phyloP scores from a whole-genome alignment of 2,329 filamentous ascomycete species.

The Pseudogymnoascus sp. region DNA sequence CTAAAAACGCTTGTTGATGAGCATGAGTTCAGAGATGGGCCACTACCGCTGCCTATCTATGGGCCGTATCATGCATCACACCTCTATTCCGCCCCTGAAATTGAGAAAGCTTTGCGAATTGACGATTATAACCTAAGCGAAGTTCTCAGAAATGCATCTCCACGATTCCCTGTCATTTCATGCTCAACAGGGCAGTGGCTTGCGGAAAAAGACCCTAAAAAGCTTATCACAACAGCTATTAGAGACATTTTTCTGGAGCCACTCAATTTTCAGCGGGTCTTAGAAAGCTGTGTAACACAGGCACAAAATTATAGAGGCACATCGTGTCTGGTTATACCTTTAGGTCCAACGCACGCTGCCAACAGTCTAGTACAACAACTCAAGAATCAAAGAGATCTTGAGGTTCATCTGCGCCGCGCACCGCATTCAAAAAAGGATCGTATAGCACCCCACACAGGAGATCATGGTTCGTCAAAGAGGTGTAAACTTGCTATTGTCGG shows the following conservation, averaged over 20 bases:
- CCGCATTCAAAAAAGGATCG: constrained; percentile 20
- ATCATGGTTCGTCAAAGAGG: constrained; percentile 41
- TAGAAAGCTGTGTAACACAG: constrained; percentile 40
- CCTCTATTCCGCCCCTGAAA: constrained; percentile 39
- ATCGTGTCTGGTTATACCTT: constrained; percentile 41
- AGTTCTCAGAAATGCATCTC: constrained; percentile 36
- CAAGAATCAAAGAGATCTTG: constrained; percentile 35
- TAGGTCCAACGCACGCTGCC: constrained; percentile 44
- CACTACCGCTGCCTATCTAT: constrained; percentile 45
- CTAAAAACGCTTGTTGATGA: constrained; percentile 37
- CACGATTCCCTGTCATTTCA: constrained; percentile 44
- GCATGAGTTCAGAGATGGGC: constrained; percentile 35
- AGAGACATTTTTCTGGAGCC: constrained; percentile 45
- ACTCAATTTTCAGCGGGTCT: constrained; percentile 40
- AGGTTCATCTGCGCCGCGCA: constrained; percentile 37
- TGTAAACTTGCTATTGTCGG: constrained; percentile 81
- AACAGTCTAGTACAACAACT: constrained; percentile 39
- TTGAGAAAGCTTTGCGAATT: constrained; percentile 40
- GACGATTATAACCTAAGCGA: constrained; percentile 34
- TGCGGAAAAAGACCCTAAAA: constrained; percentile 5
- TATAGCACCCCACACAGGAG: constrained; percentile 29
- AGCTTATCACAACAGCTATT: constrained; percentile 29
- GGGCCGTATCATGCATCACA: constrained; percentile 52
- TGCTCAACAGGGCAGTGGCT: constrained; percentile 39
- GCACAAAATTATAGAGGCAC: constrained; percentile 35